Evolutionary conservation across 352 stramenopile genomes (phyloP), one percentile per base, ranked within the genome.

Genomic region (Pythium pyrilobum): DNA sequence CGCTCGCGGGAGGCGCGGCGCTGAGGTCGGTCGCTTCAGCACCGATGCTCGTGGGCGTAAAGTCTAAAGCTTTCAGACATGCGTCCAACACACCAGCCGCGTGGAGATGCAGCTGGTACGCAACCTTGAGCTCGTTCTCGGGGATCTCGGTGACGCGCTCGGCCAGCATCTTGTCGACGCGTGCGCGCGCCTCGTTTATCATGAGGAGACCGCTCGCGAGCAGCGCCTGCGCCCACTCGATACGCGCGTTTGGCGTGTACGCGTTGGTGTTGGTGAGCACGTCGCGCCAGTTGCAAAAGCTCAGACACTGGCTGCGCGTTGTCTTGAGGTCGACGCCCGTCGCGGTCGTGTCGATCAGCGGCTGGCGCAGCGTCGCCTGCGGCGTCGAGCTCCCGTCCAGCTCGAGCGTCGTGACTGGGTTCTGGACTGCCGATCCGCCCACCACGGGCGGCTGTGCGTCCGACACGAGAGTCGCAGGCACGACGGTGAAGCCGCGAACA

Each of bases 41-140:
- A 4, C 73, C 73, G 38, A 80, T 59, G 3, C 55, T 50, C 10
- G 55, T 52, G 18, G 72, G 60, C 11, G 59, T 36, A 31, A 72
- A 41, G 25, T 67, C 48, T 28, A 89, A 71, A 10, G 68, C 59
- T 27, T 67, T 37, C 6, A 87, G 58, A 65, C 73, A 81, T 11
- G 73, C 70, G 8, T 83, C 68, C 4, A 87, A 58, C 24, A 85
- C 56, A 5, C 78, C 78, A 0, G 78, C 69, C 0, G 74, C 70
- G n/a, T 79, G 72, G 42, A 87, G 63, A 13, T 87, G 37, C 3
- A 84, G 50, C 49, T 89, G 77, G 44, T 89, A 86, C 49, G 67
- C 76, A 54, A 84, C 61, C 55, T 89, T 89, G 29, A 89, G 66
- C 50, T 87, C 65, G 47, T 68, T 71, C 47, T 89, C 78, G 42